Percentiles rank a stretch among this genome's conserved stretches.
phyloP scores from a whole-genome alignment of 768 basidiomycete species.

The Calocybe cyanea region DNA sequence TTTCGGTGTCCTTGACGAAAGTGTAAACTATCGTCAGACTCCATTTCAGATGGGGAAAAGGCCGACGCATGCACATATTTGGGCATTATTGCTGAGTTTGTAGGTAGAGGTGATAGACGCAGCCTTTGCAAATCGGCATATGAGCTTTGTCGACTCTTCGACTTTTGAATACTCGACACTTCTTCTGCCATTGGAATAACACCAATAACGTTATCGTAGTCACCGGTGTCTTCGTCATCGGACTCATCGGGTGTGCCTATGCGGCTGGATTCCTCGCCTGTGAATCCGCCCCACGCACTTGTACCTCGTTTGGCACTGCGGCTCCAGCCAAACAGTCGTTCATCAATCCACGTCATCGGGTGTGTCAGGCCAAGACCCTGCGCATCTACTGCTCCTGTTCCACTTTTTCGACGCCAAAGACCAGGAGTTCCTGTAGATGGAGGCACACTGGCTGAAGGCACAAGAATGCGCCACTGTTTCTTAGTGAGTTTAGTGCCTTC shows the following conservation, averaged over 20 bases:
- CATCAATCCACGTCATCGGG: constrained; percentile 95
- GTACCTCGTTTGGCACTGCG: constrained; percentile 74
- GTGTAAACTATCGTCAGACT: constrained; percentile 37
- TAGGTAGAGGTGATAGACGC: constrained; percentile 29
- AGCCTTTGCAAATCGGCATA: constrained; percentile 81
- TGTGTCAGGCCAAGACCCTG: constrained; percentile 83
- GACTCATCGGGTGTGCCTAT: constrained; percentile 70
- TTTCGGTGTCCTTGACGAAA: constrained; percentile 43
- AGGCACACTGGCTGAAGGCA: constrained; percentile 81
- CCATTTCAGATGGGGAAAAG: constrained; percentile 23
- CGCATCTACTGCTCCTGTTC: constrained; percentile 78
- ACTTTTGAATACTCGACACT: constrained; percentile 32
- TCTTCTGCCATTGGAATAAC: constrained; percentile 54
- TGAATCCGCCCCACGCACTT: constrained; percentile 74
- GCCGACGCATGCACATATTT: constrained; percentile 3
- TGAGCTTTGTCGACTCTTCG: constrained; percentile 63
- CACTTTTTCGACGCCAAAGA: constrained; percentile 76
- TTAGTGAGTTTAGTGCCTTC: constrained; percentile 7
- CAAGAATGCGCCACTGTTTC: constrained; percentile 68
- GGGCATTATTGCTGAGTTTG: not conserved
- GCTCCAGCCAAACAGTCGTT: constrained; percentile 91
- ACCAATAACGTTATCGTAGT: constrained; percentile 86
- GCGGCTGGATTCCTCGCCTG: constrained; percentile 55
- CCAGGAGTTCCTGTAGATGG: constrained; percentile 74
- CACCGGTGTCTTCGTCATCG: constrained; percentile 85